phyloP scores from a whole-genome alignment of 768 basidiomycete species.

The Candolleomyces efflorescens region DNA sequence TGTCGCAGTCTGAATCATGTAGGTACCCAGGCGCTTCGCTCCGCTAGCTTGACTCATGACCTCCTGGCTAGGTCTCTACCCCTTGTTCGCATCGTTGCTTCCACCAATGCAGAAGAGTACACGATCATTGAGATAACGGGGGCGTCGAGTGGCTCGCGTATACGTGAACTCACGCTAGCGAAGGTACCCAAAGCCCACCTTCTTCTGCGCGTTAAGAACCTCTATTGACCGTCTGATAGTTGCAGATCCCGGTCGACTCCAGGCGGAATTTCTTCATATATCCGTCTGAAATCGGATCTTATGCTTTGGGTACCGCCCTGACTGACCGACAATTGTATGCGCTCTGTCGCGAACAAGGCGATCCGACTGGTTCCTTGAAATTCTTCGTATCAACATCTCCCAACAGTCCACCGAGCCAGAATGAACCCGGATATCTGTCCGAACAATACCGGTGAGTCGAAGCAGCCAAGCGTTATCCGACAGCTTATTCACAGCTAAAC shows the following conservation, averaged over 20 bases:
- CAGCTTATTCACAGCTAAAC: neutral
- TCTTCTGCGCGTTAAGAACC: neutral
- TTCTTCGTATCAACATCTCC: constrained; percentile 47
- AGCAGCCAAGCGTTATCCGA: neutral
- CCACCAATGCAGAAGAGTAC: constrained; percentile 48
- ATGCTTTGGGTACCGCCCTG: constrained; percentile 37
- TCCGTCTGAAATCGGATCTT: constrained; percentile 44
- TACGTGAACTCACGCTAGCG: constrained; percentile 41
- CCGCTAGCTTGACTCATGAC: neutral
- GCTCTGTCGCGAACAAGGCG: constrained; percentile 40
- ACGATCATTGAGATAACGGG: constrained; percentile 45
- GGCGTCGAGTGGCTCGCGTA: constrained; percentile 37
- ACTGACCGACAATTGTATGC: constrained; percentile 36
- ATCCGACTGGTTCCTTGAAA: constrained; percentile 45
- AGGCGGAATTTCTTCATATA: constrained; percentile 39
- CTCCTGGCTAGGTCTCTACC: neutral
- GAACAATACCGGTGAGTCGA: constrained; percentile 9
- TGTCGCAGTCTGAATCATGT: too few species aligned
- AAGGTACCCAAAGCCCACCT: constrained; percentile 27
- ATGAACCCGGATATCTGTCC: constrained; percentile 14
- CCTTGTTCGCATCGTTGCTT: constrained; percentile 41
- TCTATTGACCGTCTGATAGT: constrained; percentile 21
- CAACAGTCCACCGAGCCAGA: constrained; percentile 32
- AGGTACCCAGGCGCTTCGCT: too few species aligned
- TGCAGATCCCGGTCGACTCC: constrained; percentile 39